Evolutionary conservation across 306 rosid species (phyloP).

Genomic region (Hylodesmum podocarpum): DNA sequence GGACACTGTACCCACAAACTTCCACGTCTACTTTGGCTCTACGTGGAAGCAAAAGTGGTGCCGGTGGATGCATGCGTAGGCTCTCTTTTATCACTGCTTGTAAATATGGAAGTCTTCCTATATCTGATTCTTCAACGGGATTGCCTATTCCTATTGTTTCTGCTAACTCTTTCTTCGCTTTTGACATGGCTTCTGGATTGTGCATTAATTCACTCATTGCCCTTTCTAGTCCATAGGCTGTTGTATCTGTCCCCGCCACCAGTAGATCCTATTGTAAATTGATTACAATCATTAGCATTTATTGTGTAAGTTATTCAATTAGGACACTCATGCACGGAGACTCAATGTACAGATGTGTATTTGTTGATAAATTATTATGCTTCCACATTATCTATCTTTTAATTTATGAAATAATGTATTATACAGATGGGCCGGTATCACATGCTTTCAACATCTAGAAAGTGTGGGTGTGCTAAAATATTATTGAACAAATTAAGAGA

Average conservation of each 20-base stretch:
- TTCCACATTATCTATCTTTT: no score
- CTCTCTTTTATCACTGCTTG: constrained; percentile 60
- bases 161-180: constrained; percentile 41
- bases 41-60: constrained; percentile 52
- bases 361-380: no score
- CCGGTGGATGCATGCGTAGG: constrained; percentile 42
- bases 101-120: constrained; percentile 48
- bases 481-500: no score
- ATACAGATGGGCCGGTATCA: no score
- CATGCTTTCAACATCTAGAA: no score
- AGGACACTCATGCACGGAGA: no score
- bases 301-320: no score
- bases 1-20: constrained; percentile 42
- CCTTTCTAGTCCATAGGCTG: constrained; percentile 46
- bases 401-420: no score
- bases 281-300: no score
- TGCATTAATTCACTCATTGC: constrained; percentile 49
- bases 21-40: constrained; percentile 47
- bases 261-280: constrained; percentile 44
- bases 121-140: constrained; percentile 53
- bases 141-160: constrained; percentile 51
- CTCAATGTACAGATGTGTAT: no score
- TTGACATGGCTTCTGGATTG: constrained; percentile 42
- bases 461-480: no score
- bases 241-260: constrained; percentile 60